Evolutionary conservation across 495 filamentous ascomycete species (phyloP).

Genomic region (Xylaria flabelliformis): DNA sequence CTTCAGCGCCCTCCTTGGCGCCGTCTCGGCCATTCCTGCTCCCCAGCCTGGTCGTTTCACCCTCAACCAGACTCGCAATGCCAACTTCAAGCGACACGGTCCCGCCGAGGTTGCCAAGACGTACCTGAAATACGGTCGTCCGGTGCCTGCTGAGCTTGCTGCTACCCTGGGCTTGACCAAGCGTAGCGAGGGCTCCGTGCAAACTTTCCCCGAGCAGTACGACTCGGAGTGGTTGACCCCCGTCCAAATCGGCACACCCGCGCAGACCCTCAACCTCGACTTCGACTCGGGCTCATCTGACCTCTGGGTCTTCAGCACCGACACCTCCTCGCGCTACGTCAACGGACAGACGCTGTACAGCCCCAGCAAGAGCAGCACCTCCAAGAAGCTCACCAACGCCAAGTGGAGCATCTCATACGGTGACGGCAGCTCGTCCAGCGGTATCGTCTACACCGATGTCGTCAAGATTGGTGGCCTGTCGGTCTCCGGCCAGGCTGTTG

Average conservation of each 20-base stretch:
- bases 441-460: constrained; percentile 72
- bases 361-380: constrained; percentile 52
- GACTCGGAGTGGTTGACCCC: constrained; percentile 73
- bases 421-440: constrained; percentile 70
- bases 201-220: constrained; percentile 60
- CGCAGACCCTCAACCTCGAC: constrained; percentile 67
- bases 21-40: constrained; percentile 47
- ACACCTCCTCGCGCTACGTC: constrained; percentile 34
- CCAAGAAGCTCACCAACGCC: constrained; percentile 58
- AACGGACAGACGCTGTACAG: constrained; percentile 67
- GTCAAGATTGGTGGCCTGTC: constrained; percentile 71
- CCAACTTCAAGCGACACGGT: constrained; percentile 53
- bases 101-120: constrained; percentile 60
- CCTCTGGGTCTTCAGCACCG: constrained; percentile 61
- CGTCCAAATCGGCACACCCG: constrained; percentile 65
- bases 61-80: constrained; percentile 59
- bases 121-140: constrained; percentile 63
- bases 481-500: constrained; percentile 70
- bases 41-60: constrained; percentile 47
- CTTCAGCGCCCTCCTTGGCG: constrained; percentile 28
- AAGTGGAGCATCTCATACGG: constrained; percentile 75
- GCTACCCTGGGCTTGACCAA: constrained; percentile 43
- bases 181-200: constrained; percentile 53
- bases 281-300: constrained; percentile 81
- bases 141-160: constrained; percentile 43